Evolutionary conservation across 495 filamentous ascomycete genomes (phyloP).

Genomic region (Penicillium ochrochloron): DNA sequence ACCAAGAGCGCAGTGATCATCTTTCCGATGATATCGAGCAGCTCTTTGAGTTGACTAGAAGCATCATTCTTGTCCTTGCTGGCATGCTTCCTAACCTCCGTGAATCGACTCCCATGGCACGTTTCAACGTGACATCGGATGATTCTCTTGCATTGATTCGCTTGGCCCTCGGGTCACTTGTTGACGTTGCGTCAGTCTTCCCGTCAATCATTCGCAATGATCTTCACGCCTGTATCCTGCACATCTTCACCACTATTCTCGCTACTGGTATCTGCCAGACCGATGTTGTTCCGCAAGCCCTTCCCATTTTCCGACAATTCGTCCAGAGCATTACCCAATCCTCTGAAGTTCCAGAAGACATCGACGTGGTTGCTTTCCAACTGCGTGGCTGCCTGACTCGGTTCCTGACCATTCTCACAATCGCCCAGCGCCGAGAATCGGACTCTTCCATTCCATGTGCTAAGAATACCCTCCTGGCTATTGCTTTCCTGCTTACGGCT

Average conservation of each 20-base stretch:
- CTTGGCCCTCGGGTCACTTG: constrained; percentile 80
- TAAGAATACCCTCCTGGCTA: constrained; percentile 87
- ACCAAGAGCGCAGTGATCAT: constrained; percentile 68
- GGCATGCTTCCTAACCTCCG: constrained; percentile 85
- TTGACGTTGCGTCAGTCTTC: constrained; percentile 93
- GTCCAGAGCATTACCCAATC: constrained; percentile 69
- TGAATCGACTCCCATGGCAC: constrained; percentile 71
- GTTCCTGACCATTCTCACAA: constrained; percentile 78
- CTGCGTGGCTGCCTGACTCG: constrained; percentile 75
- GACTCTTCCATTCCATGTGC: constrained; percentile 84
- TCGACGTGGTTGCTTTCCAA: constrained; percentile 52
- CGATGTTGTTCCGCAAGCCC: constrained; percentile 83
- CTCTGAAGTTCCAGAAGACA: constrained; percentile 37
- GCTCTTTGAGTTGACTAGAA: constrained; percentile 92
- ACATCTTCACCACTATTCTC: constrained; percentile 94
- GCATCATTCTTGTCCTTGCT: constrained; percentile 90
- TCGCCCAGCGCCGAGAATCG: constrained; percentile 81
- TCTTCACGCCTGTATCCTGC: constrained; percentile 93
- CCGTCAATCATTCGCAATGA: constrained; percentile 95
- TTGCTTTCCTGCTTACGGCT: constrained; percentile 85
- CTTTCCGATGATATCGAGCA: constrained; percentile 97
- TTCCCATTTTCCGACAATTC: constrained; percentile 93
- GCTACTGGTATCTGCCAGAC: constrained; percentile 84
- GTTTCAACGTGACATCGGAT: constrained; percentile 63
- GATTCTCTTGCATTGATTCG: constrained; percentile 83